A percentile compares a stretch with the other conserved stretches of the same genome.
Evolutionary conservation across 495 filamentous ascomycete genomes (phyloP).

Genomic region (Chlorociboria aeruginascens): DNA sequence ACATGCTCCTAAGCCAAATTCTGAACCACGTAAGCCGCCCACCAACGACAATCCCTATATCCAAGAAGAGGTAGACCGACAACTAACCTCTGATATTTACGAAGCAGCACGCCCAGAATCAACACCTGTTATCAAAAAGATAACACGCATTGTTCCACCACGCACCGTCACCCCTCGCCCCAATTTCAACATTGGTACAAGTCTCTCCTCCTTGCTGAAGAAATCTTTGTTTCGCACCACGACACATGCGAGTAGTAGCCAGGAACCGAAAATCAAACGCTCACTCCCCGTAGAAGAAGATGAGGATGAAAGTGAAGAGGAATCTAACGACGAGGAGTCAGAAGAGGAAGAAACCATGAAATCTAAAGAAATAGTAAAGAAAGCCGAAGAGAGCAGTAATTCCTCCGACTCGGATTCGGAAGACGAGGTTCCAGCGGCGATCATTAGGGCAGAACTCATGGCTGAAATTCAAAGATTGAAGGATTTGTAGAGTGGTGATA

Average conservation of each 20-base stretch:
- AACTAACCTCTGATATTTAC: slow-evolving; percentile 18
- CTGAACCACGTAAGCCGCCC: slow-evolving; percentile 3
- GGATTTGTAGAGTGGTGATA: no score
- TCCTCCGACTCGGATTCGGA: not conserved
- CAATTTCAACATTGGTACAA: slow-evolving; percentile 3
- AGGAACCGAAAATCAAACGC: not conserved
- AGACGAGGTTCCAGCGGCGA: not conserved
- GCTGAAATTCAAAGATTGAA: no score
- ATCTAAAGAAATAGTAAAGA: no score
- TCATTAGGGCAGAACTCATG: no score
- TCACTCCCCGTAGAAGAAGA: not conserved
- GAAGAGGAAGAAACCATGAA: not conserved
- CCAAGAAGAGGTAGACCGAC: slow-evolving; percentile 16
- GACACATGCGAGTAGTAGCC: not conserved
- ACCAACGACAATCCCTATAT: not conserved
- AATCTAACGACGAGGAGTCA: not conserved
- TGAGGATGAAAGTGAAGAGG: not conserved
- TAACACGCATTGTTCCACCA: slow-evolving; percentile 1
- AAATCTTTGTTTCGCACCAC: not conserved
- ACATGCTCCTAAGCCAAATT: not conserved
- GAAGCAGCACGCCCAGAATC: slow-evolving; percentile 4
- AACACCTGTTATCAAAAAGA: not conserved
- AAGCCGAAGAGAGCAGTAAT: no score
- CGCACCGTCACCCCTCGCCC: not conserved
- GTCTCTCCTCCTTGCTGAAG: not conserved